Percentiles rank a stretch among this genome's conserved stretches.
These are phyloP conservation scores for Phytophthora crassamura DNA, from an alignment of 352 stramenopile genomes.

Conservation along the genomic window DNA sequence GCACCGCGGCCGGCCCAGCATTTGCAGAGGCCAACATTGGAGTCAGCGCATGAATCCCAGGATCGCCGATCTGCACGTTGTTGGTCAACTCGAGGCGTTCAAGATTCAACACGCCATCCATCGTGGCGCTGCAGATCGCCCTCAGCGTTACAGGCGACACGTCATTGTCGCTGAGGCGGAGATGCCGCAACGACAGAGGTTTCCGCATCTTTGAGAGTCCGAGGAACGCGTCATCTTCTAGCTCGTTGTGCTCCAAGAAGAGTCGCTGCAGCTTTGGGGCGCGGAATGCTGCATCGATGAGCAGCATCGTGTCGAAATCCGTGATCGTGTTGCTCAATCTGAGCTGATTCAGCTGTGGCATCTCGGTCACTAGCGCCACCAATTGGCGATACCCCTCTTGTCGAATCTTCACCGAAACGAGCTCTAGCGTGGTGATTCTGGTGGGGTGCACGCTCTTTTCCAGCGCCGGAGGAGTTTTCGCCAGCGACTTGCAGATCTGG, in stretches of 20 bases:
- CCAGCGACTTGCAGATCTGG: conserved; percentile 44
- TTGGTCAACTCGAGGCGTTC: conserved; percentile 65
- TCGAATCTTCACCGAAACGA: conserved; percentile 77
- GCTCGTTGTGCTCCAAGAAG: conserved; percentile 81
- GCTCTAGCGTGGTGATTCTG: conserved; percentile 53
- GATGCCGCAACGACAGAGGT: conserved; percentile 42
- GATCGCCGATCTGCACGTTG: conserved; percentile 72
- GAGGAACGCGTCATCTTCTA: conserved; percentile 72
- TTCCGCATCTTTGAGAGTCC: conserved; percentile 27
- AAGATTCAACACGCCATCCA: conserved; percentile 58
- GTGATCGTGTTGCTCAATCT: conserved; percentile 68
- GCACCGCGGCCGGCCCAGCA: conserved; percentile 14
- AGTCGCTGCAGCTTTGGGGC: conserved; percentile 47
- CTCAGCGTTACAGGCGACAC: conserved; percentile 55
- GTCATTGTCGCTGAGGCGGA: conserved; percentile 72
- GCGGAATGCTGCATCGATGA: conserved; percentile 51
- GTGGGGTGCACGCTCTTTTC: conserved; percentile 14
- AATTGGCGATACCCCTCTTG: conserved; percentile 53
- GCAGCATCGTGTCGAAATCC: conserved; percentile 61
- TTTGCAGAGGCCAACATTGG: conserved; percentile 62
- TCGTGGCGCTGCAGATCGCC: conserved; percentile 51
- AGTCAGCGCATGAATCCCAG: conserved; percentile 63
- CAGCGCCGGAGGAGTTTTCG: conserved; percentile 10
- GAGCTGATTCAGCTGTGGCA: conserved; percentile 46
- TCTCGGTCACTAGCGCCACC: conserved; percentile 47